These are phyloP conservation scores for Beauveria rudraprayagi DNA, from an alignment of 2,329 filamentous ascomycete genomes.

Conservation along the genomic window DNA sequence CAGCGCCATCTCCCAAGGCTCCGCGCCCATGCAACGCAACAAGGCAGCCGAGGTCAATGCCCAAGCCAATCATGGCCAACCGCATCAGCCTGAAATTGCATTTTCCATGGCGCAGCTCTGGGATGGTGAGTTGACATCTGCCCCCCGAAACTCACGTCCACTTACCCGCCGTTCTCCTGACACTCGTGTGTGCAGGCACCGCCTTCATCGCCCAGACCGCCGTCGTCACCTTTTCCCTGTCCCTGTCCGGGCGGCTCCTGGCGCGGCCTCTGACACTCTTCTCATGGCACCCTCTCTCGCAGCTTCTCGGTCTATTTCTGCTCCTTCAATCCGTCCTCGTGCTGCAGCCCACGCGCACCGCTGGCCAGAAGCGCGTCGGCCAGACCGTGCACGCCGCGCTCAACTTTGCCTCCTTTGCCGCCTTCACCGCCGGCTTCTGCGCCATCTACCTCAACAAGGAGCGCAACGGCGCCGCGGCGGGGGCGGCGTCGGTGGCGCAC, in stretches of 20 bases:
- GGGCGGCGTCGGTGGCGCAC: conserved; percentile 36
- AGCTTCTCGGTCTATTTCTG: conserved; percentile 60
- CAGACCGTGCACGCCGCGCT: conserved; percentile 59
- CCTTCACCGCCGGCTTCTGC: conserved; percentile 56
- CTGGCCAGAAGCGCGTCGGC: conserved; percentile 59
- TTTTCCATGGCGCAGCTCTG: neutral
- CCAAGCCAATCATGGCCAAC: neutral
- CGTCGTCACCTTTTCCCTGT: conserved; percentile 62
- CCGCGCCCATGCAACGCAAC: neutral
- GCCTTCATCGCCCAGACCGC: conserved; percentile 74
- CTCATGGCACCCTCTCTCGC: conserved; percentile 74
- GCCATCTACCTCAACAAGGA: conserved; percentile 83
- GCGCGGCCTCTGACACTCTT: conserved; percentile 67
- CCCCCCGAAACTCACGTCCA: neutral
- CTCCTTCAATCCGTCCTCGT: conserved; percentile 74
- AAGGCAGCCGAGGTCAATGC: neutral
- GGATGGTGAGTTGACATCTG: neutral
- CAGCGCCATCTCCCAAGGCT: neutral
- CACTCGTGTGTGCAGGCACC: conserved; percentile 53
- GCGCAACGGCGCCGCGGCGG: conserved; percentile 39
- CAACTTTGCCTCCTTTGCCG: conserved; percentile 55
- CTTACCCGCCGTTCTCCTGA: neutral
- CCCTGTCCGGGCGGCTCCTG: conserved; percentile 74
- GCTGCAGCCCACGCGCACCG: conserved; percentile 78
- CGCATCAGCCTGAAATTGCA: neutral